A percentile compares a stretch with the other conserved stretches of the same genome.
Conservation (phyloP, 805 yeast genomes). For the Blastobotrys mokoenaii region DNA sequence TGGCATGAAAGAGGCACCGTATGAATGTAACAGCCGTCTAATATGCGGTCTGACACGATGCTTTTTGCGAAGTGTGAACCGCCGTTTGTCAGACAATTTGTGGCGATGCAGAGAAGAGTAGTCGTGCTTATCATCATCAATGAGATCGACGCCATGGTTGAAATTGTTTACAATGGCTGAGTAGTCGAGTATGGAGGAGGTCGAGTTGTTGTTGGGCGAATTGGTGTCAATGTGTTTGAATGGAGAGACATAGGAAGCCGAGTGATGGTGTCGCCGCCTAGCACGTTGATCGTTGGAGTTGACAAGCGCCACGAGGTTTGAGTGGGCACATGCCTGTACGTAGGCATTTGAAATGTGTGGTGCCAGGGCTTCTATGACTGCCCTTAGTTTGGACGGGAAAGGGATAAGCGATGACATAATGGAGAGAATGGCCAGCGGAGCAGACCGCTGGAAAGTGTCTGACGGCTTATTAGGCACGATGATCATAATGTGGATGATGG, state of each 20-base stretch:
- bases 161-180: not conserved
- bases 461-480: slow-evolving; percentile 18
- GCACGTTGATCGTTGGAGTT: not conserved
- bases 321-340: slow-evolving; percentile 22
- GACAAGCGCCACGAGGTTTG: slow-evolving; percentile 12
- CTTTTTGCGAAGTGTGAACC: slow-evolving; percentile 1
- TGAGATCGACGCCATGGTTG: too few relatives aligned
- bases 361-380: slow-evolving; percentile 17
- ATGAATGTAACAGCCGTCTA: slow-evolving; percentile 8
- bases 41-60: slow-evolving; percentile 7
- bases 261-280: not conserved
- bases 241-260: not conserved
- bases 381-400: slow-evolving; percentile 21
- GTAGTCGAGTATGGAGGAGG: not conserved
- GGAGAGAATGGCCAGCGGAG: slow-evolving; percentile 27
- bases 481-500: slow-evolving; percentile 26
- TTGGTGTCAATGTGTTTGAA: not conserved
- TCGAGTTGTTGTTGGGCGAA: not conserved
- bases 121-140: not conserved
- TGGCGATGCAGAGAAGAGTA: slow-evolving; percentile 1
- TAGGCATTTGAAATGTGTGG: slow-evolving; percentile 27
- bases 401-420: slow-evolving; percentile 26
- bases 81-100: not conserved
- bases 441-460: slow-evolving; percentile 9
- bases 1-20: slow-evolving; percentile 10